Evolutionary conservation across 306 rosid species (phyloP), one percentile per base, ranked within the genome.

Genomic region (Rosa lucieae): DNA sequence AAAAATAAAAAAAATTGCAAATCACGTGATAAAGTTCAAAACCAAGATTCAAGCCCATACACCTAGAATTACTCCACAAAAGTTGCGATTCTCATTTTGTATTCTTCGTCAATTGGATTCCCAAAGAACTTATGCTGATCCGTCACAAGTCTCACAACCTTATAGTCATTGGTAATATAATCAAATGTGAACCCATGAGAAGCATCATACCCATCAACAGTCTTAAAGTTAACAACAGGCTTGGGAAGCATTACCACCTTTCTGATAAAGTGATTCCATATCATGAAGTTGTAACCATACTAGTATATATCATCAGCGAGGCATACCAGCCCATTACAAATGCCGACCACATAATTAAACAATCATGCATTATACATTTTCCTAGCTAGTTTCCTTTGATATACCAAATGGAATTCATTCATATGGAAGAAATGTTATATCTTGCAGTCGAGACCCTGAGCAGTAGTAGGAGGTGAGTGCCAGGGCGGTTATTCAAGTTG

Each of bases 131-230:
- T 32, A 32, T 32, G 37, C 37, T 32, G 37, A 32, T 32, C 37
- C 37, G 37, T 32, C 37, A 11, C 58, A 26, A 61, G 6, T 39
- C 67, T 62, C 37, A 62, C 39, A 29, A 29, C 40, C 67, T 62
- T 62, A 12, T 5, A 62, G 40, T 62, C 67, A 23, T 62, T 62
- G 39, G 39, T 26, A 61, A 26, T 26, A 26, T 6, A 18, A 62
- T 62, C 67, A 62, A 62, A 62, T 62, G 40, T 40, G 3, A 62
- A 62, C 8, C 67, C 67, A 62, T 29, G 67, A 62, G 40, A 62
- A 62, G 67, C 67, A 11, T 62, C 5, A 29, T 12, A 29, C 39
- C 67, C 18, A 12, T 40, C 67, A 62, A 62, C 1, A 29, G 40
- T 29, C 40, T 10, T 15, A 62, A 3, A 59, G 11, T 3, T 12